Conservation (phyloP, 2,329 filamentous ascomycete species). For the Diaporthe sp. region DNA sequence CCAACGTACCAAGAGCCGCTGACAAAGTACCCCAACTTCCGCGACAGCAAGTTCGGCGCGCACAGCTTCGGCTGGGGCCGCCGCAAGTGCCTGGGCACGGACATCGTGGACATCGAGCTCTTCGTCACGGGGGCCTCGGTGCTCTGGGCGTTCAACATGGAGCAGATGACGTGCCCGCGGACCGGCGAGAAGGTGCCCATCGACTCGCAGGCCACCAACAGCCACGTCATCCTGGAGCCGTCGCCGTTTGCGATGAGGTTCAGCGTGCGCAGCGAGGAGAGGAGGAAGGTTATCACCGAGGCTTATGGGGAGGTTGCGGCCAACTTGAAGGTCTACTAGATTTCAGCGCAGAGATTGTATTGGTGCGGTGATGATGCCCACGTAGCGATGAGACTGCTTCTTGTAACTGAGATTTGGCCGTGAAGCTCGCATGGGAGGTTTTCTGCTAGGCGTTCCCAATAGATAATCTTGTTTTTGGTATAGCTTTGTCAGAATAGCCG, state of each 20-base stretch:
- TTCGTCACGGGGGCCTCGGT: slow-evolving; percentile 59
- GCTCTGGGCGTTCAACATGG: slow-evolving; percentile 61
- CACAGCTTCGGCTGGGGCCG: slow-evolving; percentile 74
- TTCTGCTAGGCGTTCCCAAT: not conserved
- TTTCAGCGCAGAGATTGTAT: not conserved
- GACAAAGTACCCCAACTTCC: slow-evolving; percentile 71
- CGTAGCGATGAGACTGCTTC: not conserved
- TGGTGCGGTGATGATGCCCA: not conserved
- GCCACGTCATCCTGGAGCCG: slow-evolving; percentile 64
- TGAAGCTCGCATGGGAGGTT: not conserved
- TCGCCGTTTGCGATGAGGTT: slow-evolving; percentile 57
- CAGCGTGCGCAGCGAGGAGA: slow-evolving; percentile 51
- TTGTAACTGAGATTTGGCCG: not conserved
- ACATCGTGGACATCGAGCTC: slow-evolving; percentile 70
- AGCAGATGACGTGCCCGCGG: slow-evolving; percentile 50
- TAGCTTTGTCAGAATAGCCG: accelerated
- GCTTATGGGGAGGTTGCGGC: slow-evolving; percentile 48
- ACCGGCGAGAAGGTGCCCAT: slow-evolving; percentile 56
- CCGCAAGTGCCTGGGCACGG: slow-evolving; percentile 70
- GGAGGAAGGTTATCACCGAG: slow-evolving; percentile 49
- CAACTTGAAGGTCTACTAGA: slow-evolving; percentile 42
- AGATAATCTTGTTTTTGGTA: not conserved
- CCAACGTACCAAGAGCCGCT: slow-evolving; percentile 74
- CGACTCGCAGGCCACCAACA: slow-evolving; percentile 61
- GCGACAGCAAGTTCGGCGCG: slow-evolving; percentile 63